A percentile compares a stretch with the other conserved stretches of the same genome.
Conservation (phyloP, 352 stramenopile species). For the Peronosclerospora sorghi region DNA sequence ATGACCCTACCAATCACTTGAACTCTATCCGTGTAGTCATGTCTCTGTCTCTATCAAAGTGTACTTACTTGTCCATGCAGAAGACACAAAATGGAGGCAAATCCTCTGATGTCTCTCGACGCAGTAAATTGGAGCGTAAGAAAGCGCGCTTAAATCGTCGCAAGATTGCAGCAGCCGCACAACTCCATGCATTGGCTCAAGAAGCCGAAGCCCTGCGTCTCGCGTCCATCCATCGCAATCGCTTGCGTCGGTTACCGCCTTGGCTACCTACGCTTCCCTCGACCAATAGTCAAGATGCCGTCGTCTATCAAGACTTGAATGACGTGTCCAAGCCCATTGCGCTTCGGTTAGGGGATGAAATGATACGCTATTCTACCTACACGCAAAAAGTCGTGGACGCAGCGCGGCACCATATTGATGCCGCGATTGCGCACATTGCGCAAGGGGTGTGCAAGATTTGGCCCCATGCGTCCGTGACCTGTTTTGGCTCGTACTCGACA, state of each 20-base stretch:
- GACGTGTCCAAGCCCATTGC: conserved; percentile 6
- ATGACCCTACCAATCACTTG: too few relatives aligned
- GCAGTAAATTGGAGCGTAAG: conserved; percentile 36
- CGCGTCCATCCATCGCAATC: conserved; percentile 18
- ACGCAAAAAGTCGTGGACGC: conserved; percentile 44
- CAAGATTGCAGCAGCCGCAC: conserved; percentile 19
- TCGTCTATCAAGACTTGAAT: conserved; percentile 16
- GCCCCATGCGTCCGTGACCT: conserved; percentile 57
- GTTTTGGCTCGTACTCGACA: conserved; percentile 79
- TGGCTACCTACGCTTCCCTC: conserved; percentile 20
- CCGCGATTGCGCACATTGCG: conserved; percentile 58
- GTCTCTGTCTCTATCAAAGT: too few relatives aligned
- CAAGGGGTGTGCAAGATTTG: conserved; percentile 56
- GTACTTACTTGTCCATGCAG: too few relatives aligned
- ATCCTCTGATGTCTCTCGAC: conserved; percentile 2
- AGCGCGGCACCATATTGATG: conserved; percentile 48
- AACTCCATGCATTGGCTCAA: conserved; percentile 15
- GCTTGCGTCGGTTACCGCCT: conserved; percentile 18
- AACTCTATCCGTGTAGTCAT: too few relatives aligned
- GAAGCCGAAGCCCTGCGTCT: conserved; percentile 18
- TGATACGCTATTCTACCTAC: conserved; percentile 53
- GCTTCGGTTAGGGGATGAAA: conserved; percentile 40
- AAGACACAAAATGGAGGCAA: too few relatives aligned
- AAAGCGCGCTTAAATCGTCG: conserved; percentile 26
- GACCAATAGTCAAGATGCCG: conserved; percentile 8